Conservation (phyloP, 192 early-diverging fungal species). For the Diversispora epigaea region DNA sequence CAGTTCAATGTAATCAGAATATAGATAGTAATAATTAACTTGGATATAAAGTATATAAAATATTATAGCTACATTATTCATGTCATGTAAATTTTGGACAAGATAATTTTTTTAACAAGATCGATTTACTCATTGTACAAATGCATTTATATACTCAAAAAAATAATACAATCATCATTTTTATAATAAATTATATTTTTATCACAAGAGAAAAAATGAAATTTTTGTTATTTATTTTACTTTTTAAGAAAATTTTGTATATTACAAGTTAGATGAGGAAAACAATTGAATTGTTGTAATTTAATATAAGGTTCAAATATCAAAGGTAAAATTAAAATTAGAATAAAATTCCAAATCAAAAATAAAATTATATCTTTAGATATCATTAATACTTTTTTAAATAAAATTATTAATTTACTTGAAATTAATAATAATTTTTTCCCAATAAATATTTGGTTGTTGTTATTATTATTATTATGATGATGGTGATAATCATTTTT, state of each 20-base stretch:
- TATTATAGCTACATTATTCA: too few species aligned
- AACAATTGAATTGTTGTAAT: background rate
- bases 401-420: too few species aligned
- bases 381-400: background rate
- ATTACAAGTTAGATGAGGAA: background rate
- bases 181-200: too few species aligned
- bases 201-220: background rate
- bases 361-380: background rate
- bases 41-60: too few species aligned
- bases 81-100: too few species aligned
- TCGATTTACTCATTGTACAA: too few species aligned
- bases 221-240: background rate
- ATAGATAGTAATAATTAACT: too few species aligned
- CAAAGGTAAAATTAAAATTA: background rate
- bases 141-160: too few species aligned
- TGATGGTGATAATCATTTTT: background rate
- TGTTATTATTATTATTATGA: background rate
- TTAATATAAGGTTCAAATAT: background rate
- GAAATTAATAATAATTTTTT: background rate
- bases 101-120: too few species aligned
- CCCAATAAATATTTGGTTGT: background rate
- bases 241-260: too few species aligned
- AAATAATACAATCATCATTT: too few species aligned
- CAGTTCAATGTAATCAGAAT: too few species aligned
- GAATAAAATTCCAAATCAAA: background rate